These are phyloP conservation scores for Chondrus crispus DNA, from an alignment of 23 red algal genomes.

Conservation along the genomic window DNA sequence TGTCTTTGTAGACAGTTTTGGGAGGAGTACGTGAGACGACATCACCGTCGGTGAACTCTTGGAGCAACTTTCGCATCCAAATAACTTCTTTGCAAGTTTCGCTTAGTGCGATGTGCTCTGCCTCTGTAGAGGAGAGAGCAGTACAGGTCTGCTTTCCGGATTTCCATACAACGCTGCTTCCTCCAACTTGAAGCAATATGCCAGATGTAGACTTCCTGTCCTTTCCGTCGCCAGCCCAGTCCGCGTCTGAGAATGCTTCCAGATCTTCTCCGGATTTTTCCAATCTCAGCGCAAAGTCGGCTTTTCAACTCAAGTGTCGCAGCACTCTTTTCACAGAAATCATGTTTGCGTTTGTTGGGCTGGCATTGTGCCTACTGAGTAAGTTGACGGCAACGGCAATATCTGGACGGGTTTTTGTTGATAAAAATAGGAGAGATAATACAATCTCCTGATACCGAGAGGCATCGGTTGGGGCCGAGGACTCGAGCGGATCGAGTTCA, in stretches of 20 bases:
- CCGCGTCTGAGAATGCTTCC: not conserved
- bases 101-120: not conserved
- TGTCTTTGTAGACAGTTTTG: not conserved
- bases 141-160: not conserved
- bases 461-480: not conserved
- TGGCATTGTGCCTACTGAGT: not conserved
- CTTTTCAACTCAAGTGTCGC: not conserved
- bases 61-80: not conserved
- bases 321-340: not conserved
- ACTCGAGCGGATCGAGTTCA: not conserved
- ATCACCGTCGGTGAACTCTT: not conserved
- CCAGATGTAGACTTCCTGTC: not conserved
- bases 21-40: not conserved
- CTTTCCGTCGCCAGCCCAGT: not conserved
- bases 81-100: not conserved
- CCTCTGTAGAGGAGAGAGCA: not conserved
- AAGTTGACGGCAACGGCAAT: conserved; percentile 9
- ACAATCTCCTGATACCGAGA: not conserved
- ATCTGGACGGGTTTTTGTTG: not conserved
- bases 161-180: not conserved
- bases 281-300: not conserved
- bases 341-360: not conserved
- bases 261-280: not conserved
- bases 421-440: not conserved
- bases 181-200: not conserved